Percentiles rank a stretch among this genome's conserved stretches.
Conservation (phyloP, 768 basidiomycete species). For the Russula virescens region DNA sequence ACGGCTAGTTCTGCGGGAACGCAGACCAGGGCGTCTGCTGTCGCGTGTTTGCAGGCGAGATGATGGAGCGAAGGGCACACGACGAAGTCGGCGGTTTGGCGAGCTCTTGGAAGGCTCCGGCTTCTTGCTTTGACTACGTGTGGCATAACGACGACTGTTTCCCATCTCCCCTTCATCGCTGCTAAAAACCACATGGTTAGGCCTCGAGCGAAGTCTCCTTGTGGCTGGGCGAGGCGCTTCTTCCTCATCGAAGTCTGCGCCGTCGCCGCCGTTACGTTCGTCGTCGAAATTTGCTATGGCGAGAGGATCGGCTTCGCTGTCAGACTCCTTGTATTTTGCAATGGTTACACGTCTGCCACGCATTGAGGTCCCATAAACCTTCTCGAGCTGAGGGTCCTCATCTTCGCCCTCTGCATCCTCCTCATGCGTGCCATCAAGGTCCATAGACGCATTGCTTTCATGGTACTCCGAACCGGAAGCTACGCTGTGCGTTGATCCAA, state of each 20-base stretch:
- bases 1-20: constrained; percentile 19
- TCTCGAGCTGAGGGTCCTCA: constrained; percentile 17
- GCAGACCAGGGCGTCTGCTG: constrained; percentile 19
- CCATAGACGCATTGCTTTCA: constrained; percentile 31
- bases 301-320: constrained; percentile 23
- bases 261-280: constrained; percentile 4
- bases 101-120: constrained; percentile 25
- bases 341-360: constrained; percentile 29
- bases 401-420: constrained; percentile 26
- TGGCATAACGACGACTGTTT: constrained; percentile 32
- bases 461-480: constrained; percentile 35
- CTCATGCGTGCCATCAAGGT: constrained; percentile 28
- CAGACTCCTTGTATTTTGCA: constrained; percentile 31
- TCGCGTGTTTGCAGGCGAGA: constrained; percentile 12
- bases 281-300: constrained; percentile 10
- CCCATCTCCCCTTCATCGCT: constrained; percentile 39
- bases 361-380: constrained; percentile 22
- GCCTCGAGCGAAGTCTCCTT: constrained; percentile 9
- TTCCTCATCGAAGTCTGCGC: constrained; percentile 27
- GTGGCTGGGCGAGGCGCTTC: constrained; percentile 26
- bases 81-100: constrained; percentile 28
- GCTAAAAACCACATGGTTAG: constrained; percentile 36
- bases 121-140: constrained; percentile 38
- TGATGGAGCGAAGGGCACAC: constrained; percentile 33
- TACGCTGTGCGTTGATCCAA: constrained; percentile 23